A percentile compares a stretch with the other conserved stretches of the same genome.
Conservation (phyloP, 257 asterid species). For the Solanum lignicaule region DNA sequence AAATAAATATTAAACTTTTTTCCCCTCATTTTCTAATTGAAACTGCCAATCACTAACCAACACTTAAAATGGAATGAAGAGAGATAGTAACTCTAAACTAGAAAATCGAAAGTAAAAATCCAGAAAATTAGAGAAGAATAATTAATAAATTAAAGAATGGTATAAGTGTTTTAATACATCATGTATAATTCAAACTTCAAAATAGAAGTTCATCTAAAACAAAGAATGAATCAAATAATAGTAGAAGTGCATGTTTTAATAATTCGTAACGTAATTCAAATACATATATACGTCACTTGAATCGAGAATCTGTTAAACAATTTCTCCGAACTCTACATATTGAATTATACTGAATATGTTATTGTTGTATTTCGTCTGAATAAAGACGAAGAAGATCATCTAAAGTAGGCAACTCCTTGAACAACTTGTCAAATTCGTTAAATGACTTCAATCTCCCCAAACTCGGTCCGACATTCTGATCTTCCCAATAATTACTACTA, state of each 20-base stretch:
- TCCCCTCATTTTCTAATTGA: neutral
- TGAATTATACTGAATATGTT: neutral
- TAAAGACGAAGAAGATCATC: slow-evolving; percentile 21
- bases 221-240: neutral
- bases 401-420: slow-evolving; percentile 27
- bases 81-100: neutral
- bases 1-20: neutral
- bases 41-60: neutral
- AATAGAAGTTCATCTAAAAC: neutral
- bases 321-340: neutral
- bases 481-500: neutral
- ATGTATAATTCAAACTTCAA: neutral
- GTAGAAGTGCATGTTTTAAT: neutral
- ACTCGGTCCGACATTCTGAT: neutral
- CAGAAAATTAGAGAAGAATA: neutral
- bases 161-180: neutral
- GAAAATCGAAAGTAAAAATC: neutral
- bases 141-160: neutral
- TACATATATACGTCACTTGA: neutral
- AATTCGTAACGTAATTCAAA: neutral
- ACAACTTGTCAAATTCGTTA: slow-evolving; percentile 26
- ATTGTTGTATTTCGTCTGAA: neutral
- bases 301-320: neutral
- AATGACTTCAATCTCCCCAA: slow-evolving; percentile 27
- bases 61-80: neutral